phyloP scores from a whole-genome alignment of 176 grass and related monocot genomes.

The Hordeum marinum region DNA sequence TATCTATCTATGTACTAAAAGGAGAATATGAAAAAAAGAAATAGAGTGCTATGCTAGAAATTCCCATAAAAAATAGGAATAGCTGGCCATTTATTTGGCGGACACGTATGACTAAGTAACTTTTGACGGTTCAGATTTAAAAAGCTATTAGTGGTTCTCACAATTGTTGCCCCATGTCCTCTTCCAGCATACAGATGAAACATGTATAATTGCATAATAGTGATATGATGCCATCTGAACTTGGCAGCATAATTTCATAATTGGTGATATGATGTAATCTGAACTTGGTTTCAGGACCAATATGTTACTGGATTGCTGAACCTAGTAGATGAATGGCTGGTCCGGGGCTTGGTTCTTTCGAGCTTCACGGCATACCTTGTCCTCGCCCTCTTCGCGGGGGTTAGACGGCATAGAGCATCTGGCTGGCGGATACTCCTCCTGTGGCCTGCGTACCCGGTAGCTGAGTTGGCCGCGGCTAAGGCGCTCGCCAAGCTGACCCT shows the following conservation, averaged over 20 bases:
- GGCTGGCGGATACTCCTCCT: not conserved
- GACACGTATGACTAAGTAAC: no score
- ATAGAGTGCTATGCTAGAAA: no score
- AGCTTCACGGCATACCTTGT: not conserved
- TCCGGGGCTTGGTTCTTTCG: not conserved
- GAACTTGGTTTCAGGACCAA: not conserved
- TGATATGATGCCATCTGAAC: not conserved
- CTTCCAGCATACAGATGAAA: no score
- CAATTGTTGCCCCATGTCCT: no score
- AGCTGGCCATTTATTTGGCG: no score
- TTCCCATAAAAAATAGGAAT: no score
- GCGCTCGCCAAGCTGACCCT: slow-evolving; percentile 26
- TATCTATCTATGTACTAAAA: no score
- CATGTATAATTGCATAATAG: not conserved
- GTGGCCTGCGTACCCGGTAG: slow-evolving; percentile 23
- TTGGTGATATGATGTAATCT: not conserved
- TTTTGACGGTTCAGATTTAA: no score
- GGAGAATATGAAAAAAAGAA: no score
- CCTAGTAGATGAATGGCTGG: not conserved
- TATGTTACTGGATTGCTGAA: not conserved
- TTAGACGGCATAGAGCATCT: not conserved
- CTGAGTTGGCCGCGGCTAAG: slow-evolving; percentile 11
- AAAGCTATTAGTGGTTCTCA: no score
- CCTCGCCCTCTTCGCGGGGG: not conserved
- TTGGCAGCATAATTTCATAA: not conserved